Evolutionary conservation across 2,329 filamentous ascomycete genomes (phyloP), one percentile per base, ranked within the genome.

Genomic region (Claviceps digitariae): DNA sequence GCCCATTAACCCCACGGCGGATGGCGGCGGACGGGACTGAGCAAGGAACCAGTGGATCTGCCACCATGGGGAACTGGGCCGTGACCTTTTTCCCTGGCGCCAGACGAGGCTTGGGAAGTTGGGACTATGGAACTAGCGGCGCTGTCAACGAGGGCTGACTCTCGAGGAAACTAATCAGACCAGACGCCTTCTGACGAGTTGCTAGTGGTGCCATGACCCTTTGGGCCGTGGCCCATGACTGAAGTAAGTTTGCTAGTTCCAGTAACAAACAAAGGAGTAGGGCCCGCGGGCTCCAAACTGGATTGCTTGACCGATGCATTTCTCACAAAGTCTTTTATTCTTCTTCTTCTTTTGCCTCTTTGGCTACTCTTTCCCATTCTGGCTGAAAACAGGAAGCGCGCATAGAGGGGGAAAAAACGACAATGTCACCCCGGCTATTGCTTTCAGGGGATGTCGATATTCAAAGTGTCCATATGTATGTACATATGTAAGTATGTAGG

Each of bases 31-130:
- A 41, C 45, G 47, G 53, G 46, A 48, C 40, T 50, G 53, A 51
- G 47, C 51, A 55, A 55, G 54, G 54, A 55, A 55, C 53, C 50
- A 38, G 53, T 55, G 53, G 53, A 55, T 52, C 49, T 54, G 49
- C 43, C 45, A 49, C 25, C 34, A 54, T 43, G 44, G 25, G 52
- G 52, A 49, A 45, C 29, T 45, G 49, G 45, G 49, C 49, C 53
- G 48, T 55, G 50, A 45, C 53, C 40, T 48, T 21, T 21, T 48
- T 41, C 20, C 50, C 41, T 51, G 50, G 23, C 49, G 49, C 38
- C 40, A 51, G 49, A 44, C 13, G 38, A 34, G 38, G 50, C 27
- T n/a, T 34, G 40, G 40, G 25, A 50, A 41, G 21, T 50, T n/a
- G 21, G 10, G 25, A 23, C 21, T 36, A 23, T 23, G 20, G n/a